Base-by-base conservation (phyloP, 2,329 filamentous ascomycete genomes). In the Calonectria ilicicola region DNA sequence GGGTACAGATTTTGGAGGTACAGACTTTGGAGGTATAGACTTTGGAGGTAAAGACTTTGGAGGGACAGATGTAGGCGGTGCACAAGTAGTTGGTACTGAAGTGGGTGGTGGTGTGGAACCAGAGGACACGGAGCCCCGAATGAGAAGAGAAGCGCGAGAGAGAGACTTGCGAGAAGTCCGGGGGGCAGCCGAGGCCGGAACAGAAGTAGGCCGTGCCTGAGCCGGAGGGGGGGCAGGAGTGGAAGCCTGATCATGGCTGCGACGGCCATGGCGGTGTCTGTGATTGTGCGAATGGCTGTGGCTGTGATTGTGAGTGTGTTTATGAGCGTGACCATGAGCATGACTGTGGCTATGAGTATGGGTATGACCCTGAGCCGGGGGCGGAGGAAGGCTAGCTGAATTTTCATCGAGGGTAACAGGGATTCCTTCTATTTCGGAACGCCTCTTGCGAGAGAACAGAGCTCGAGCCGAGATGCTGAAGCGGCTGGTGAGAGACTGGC, bases 401-500 rank as follows among this genome's bases (percentile, higher is more conserved):
- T 26, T 46, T 5, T 23, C n/a, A 71, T 69, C 10, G 73, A 65
- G 21, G 70, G 27, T 27, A 77, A 23, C 60, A 35, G 32, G 69
- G n/a, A 69, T 47, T 21, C 65, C 73, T 8, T 74, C 51, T 9
- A 77, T 74, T 23, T 74, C 63, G 21, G 72, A 58, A 1, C 74
- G 69, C 44, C 78, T 80, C 44, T 78, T 78, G 19, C 81, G 78
- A 12, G 78, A 74, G 46, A 83, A 82, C 10, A 80, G 72, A 9
- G 79, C 76, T 56, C 76, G 75, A 21, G 78, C 76, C 2, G 78
- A 76, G 29, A 82, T 70, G 71, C 80, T 80, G 44, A 83, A 72
- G 7, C 78, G 78, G 23, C 75, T 72, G 64, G 74, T 74, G 38
- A 80, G 65, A 1, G 75, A 78, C 29, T 76, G 76, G 53, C 75